phyloP scores from a whole-genome alignment of 2,329 filamentous ascomycete genomes.

The Nemania abortiva region DNA sequence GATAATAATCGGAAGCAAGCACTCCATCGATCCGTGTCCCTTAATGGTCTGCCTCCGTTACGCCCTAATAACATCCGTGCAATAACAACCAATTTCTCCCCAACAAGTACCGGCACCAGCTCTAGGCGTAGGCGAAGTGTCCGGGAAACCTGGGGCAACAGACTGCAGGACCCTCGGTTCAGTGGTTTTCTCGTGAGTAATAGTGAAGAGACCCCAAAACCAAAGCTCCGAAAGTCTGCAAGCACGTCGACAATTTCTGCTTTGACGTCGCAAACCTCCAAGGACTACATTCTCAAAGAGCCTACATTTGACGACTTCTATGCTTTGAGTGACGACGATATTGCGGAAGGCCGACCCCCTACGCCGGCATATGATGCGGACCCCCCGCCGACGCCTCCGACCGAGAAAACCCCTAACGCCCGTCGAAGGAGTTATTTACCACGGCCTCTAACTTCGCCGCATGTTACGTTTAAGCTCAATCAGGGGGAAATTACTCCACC shows the following conservation, averaged over 20 bases:
- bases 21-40: conserved; percentile 39
- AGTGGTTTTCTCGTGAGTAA: conserved; percentile 9
- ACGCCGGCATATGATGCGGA: conserved; percentile 38
- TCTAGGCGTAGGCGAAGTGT: conserved; percentile 12
- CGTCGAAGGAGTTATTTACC: conserved; percentile 9
- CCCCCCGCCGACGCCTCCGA: conserved; percentile 47
- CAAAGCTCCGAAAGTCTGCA: conserved; percentile 45
- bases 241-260: conserved; percentile 49
- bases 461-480: conserved; percentile 33
- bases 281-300: conserved; percentile 59
- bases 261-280: conserved; percentile 41
- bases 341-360: conserved; percentile 60
- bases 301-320: conserved; percentile 67
- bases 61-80: conserved; percentile 32
- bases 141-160: conserved; percentile 48
- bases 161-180: conserved; percentile 39
- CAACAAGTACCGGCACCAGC: conserved; percentile 7
- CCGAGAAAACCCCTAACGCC: conserved; percentile 38
- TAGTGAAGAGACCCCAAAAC: conserved; percentile 31
- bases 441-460: conserved; percentile 22
- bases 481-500: conserved; percentile 46
- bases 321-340: conserved; percentile 67
- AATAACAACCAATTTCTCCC: conserved; percentile 24
- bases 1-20: conserved; percentile 29
- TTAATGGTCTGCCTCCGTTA: conserved; percentile 35